These are phyloP conservation scores for Begonia fuchsioides DNA, from an alignment of 306 rosid species.

Conservation along the genomic window DNA sequence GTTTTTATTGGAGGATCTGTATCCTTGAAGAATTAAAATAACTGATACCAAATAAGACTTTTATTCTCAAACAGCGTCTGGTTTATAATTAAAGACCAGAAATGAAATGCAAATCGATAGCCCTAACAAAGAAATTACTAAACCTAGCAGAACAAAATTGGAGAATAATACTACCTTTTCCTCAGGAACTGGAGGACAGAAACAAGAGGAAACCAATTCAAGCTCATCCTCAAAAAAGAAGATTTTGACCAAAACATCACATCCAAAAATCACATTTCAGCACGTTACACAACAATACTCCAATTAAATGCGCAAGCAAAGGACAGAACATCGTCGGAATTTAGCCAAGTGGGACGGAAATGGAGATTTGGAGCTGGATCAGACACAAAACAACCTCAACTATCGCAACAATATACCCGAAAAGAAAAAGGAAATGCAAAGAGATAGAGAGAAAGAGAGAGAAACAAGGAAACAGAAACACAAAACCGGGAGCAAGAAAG, in stretches of 20 bases:
- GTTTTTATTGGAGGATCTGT: background rate
- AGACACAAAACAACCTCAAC: slow-evolving; percentile 26
- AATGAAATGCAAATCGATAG: background rate
- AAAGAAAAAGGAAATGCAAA: background rate
- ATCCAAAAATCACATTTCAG: background rate
- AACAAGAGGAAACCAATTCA: slow-evolving; percentile 2
- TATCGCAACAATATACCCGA: slow-evolving; percentile 2
- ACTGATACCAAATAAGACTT: background rate
- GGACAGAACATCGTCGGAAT: slow-evolving; percentile 10
- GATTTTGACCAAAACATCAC: slow-evolving; percentile 8
- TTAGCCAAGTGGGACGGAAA: slow-evolving; percentile 15
- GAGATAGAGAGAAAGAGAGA: too few relatives aligned
- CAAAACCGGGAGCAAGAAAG: background rate
- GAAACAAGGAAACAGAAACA: background rate
- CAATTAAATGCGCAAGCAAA: slow-evolving; percentile 3
- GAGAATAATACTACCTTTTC: slow-evolving; percentile 19
- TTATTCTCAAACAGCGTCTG: background rate
- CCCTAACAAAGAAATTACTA: background rate
- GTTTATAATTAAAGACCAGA: background rate
- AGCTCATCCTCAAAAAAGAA: slow-evolving; percentile 6
- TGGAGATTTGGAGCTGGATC: slow-evolving; percentile 27
- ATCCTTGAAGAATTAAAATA: background rate
- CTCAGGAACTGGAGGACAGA: slow-evolving; percentile 11
- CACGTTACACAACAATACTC: too few relatives aligned
- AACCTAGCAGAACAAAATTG: background rate